phyloP scores from a whole-genome alignment of 176 grass and related monocot genomes.

The Oryza glumipatula region DNA sequence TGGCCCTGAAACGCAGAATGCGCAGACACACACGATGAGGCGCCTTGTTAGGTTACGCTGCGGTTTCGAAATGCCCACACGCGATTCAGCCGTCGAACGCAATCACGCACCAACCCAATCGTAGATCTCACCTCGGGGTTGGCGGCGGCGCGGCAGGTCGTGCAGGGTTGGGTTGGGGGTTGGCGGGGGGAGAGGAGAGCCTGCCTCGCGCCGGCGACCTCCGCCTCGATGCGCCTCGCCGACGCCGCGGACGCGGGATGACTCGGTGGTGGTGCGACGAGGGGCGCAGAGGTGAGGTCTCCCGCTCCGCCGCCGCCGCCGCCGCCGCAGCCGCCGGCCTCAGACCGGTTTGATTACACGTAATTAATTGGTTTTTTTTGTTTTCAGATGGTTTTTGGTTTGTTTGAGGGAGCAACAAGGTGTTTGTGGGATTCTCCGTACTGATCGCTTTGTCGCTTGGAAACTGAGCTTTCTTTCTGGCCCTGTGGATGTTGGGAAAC shows the following conservation, averaged over 20 bases:
- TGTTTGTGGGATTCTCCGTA: conserved; percentile 18
- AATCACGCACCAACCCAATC: not conserved
- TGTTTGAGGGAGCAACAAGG: not conserved
- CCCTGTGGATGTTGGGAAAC: too few species aligned
- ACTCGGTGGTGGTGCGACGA: not conserved
- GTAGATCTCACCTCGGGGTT: not conserved
- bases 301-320: not conserved
- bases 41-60: not conserved
- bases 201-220: not conserved
- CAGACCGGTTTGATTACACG: not conserved
- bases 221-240: not conserved
- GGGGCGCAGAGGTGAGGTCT: not conserved
- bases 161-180: too few species aligned
- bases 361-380: not conserved
- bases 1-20: not conserved
- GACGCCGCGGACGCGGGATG: not conserved
- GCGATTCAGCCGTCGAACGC: not conserved
- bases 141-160: not conserved
- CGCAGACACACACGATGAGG: not conserved
- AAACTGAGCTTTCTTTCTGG: not conserved
- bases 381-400: not conserved
- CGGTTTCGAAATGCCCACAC: not conserved
- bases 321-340: not conserved
- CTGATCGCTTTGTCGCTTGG: not conserved
- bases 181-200: too few species aligned